Conservation (phyloP, 148 eudicot genomes). For the Fallopia convolvulus region DNA sequence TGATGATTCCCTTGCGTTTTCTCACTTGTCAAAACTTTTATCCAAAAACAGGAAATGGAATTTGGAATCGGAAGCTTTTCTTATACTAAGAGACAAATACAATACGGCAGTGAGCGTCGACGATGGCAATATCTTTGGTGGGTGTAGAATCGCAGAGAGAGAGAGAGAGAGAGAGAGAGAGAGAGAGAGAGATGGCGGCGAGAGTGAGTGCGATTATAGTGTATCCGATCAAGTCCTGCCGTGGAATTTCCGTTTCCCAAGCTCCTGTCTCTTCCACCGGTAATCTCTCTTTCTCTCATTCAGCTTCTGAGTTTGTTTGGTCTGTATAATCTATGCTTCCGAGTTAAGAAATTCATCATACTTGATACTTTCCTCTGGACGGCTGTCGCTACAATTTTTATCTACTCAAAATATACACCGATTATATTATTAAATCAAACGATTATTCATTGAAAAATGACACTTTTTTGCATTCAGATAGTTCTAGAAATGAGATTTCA, state of each 20-base stretch:
- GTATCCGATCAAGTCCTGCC: constrained; percentile 81
- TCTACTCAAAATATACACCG: too few relatives aligned
- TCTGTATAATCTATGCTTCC: neutral
- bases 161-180: neutral
- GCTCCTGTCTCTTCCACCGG: constrained; percentile 68
- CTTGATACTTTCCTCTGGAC: neutral
- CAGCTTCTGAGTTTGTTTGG: neutral
- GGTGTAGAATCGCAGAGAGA: neutral
- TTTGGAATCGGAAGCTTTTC: neutral
- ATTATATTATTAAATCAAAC: too few relatives aligned
- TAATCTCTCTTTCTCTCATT: neutral
- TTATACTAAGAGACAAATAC: too few relatives aligned
- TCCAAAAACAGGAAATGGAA: neutral
- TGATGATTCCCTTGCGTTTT: too few relatives aligned
- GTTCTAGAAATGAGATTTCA: too few relatives aligned
- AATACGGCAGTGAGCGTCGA: neutral
- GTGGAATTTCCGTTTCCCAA: constrained; percentile 64
- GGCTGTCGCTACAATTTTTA: too few relatives aligned
- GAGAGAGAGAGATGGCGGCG: neutral
- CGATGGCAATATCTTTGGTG: neutral
- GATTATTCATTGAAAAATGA: too few relatives aligned
- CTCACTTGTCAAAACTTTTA: neutral
- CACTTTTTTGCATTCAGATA: too few relatives aligned
- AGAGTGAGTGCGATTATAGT: constrained; percentile 49
- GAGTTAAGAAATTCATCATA: neutral